These are phyloP conservation scores for Teunomyces cretensis DNA, from an alignment of 805 yeast species.

Conservation along the genomic window DNA sequence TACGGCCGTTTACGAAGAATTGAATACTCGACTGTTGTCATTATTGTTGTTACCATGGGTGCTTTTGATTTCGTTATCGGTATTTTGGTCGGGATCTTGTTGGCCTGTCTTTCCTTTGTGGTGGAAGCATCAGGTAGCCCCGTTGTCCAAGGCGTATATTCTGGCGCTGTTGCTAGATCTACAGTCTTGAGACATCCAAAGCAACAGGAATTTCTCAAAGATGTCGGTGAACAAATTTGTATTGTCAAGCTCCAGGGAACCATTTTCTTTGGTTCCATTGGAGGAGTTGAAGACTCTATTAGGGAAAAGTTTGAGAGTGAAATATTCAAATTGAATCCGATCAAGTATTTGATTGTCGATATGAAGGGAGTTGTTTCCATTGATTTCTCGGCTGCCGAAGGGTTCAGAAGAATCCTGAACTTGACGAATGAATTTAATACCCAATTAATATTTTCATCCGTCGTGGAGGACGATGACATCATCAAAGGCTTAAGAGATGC, in stretches of 20 bases:
- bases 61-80: slow-evolving; percentile 93
- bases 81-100: slow-evolving; percentile 80
- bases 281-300: slow-evolving; percentile 79
- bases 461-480: slow-evolving; percentile 62
- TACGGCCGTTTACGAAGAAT: slow-evolving; percentile 68
- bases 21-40: slow-evolving; percentile 81
- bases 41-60: slow-evolving; percentile 94
- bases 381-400: slow-evolving; percentile 96
- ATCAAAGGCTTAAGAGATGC: slow-evolving; percentile 77
- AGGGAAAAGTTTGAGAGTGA: slow-evolving; percentile 62
- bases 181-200: slow-evolving; percentile 89
- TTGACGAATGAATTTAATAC: slow-evolving; percentile 68
- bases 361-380: slow-evolving; percentile 77
- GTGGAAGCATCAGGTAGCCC: slow-evolving; percentile 85
- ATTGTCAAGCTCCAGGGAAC: slow-evolving; percentile 85
- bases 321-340: slow-evolving; percentile 52
- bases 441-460: slow-evolving; percentile 75
- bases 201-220: slow-evolving; percentile 78
- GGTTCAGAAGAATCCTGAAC: slow-evolving; percentile 82
- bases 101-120: slow-evolving; percentile 95
- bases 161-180: slow-evolving; percentile 87
- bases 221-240: slow-evolving; percentile 89
- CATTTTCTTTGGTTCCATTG: slow-evolving; percentile 92
- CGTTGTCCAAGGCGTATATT: slow-evolving; percentile 75
- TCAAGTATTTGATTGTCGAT: slow-evolving; percentile 80